Base-by-base conservation (phyloP, 1,284 basidiomycete species). In the Cystobasidium sp. region DNA sequence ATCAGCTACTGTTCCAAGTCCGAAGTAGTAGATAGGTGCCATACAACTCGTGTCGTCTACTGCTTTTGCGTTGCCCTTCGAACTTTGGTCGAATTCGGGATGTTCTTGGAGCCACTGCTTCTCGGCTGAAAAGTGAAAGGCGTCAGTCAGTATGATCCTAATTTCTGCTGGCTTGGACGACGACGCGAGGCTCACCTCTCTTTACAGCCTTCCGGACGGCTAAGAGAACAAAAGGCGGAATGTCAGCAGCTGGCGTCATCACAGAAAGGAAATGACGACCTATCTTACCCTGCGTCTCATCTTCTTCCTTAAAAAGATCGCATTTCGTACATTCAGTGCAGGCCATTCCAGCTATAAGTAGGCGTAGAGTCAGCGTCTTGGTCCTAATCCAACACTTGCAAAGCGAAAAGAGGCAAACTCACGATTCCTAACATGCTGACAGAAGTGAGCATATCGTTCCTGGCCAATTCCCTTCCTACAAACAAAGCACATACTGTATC, bases 381-480 rank as follows among this genome's bases (percentile, higher is more conserved):
- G 31, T 31, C 31, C 31, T 2, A 31, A 31, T 31, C 5, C 31
- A 2, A 31, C 31, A 31, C 31, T 31, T 31, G 31, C 31, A 31
- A 31, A 31, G 31, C 31, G 31, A 31, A 31, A 31, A 31, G 31
- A 31, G 31, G 31, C 31, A 31, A 5, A 31, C 31, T 31, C 31
- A 22, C 59, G 58, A 53, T 63, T 61, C 55, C 69, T n/a, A 12
- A 51, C 41, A 71, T 71, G 69, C 59, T 71, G 69, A 51, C 69
- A 71, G 61, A 71, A 71, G 46, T 71, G 69, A 22, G 69, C 58
- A 55, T 71, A 71, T 51, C 61, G 24, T 51, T 71, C 69, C 39
- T 59, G 59, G 1, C 18, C 69, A n/a, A 71, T 71, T 16, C 69
- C 58, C 43, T 71, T 71, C 10, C 69, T 58, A 47, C 69, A 71